Conservation (phyloP, 78 protist genomes). For the Neovahlkampfia damariscottae region DNA sequence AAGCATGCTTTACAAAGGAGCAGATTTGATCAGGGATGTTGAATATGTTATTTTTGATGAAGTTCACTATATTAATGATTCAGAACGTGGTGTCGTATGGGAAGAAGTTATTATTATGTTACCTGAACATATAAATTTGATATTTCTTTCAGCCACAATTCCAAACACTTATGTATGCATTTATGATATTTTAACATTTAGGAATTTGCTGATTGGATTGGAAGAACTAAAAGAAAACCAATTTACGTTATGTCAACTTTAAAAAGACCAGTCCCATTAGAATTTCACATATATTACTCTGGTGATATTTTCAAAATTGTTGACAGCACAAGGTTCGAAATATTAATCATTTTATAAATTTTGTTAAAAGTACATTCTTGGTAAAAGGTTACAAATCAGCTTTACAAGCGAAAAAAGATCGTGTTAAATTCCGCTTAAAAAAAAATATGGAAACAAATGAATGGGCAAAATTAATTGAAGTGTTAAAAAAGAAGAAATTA, state of each 20-base stretch:
- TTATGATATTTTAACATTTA: too few relatives aligned
- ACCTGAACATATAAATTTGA: conserved; percentile 58
- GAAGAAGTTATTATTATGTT: conserved; percentile 87
- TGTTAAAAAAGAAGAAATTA: conserved; percentile 30
- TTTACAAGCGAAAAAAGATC: background rate
- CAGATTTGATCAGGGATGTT: conserved; percentile 74
- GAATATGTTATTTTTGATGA: conserved; percentile 93
- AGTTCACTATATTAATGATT: conserved; percentile 74
- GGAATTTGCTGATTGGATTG: conserved; percentile 92
- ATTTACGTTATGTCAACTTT: conserved; percentile 64
- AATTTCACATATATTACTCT: conserved; percentile 40
- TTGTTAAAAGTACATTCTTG: background rate
- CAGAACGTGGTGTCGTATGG: conserved; percentile 94
- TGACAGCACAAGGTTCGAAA: too few relatives aligned
- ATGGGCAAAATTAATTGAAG: conserved; percentile 35
- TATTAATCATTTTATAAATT: too few relatives aligned
- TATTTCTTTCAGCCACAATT: conserved; percentile 87
- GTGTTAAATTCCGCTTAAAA: background rate
- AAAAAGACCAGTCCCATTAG: conserved; percentile 86
- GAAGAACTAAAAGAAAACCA: conserved; percentile 42
- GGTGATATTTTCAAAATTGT: conserved; percentile 2
- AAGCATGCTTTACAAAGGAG: conserved; percentile 58
- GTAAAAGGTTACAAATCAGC: conserved; percentile 1
- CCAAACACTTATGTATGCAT: conserved; percentile 79
- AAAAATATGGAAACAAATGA: background rate